A percentile compares a stretch with the other conserved stretches of the same genome.
Conservation (phyloP, 768 basidiomycete genomes). For the Neoboletus magnificus region DNA sequence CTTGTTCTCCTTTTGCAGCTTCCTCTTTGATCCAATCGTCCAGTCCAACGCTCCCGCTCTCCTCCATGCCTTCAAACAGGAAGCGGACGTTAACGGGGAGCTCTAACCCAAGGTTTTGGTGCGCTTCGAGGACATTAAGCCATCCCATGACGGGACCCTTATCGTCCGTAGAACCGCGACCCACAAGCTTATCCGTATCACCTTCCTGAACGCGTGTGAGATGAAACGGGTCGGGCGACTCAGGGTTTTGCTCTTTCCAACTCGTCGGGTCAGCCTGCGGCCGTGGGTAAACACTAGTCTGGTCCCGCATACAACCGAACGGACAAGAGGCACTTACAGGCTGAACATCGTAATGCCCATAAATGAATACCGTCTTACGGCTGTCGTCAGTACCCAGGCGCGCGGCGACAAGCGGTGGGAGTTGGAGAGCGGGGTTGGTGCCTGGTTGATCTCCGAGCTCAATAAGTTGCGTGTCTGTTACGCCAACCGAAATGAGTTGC, state of each 20-base stretch:
- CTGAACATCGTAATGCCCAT: background rate
- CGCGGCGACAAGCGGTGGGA: background rate
- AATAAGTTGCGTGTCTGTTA: background rate
- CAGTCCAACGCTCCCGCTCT: background rate
- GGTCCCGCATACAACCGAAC: background rate
- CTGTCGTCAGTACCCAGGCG: background rate
- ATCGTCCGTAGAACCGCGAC: background rate
- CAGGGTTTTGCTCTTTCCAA: background rate
- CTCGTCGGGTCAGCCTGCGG: background rate
- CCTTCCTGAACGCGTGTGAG: background rate
- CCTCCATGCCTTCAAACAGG: background rate
- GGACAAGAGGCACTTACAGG: background rate
- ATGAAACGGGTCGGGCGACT: background rate
- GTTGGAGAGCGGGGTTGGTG: background rate
- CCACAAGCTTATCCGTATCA: background rate
- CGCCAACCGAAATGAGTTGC: background rate
- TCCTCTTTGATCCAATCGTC: conserved; percentile 60
- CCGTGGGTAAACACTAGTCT: background rate
- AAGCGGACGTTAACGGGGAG: background rate
- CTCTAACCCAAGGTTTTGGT: background rate
- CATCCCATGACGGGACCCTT: background rate
- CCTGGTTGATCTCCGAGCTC: background rate
- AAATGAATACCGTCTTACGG: background rate
- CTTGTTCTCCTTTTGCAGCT: conserved; percentile 6
- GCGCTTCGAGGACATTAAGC: background rate